Conservation (phyloP, 1,139 yeast genomes). For the Debaryomyces fabryi region DNA sequence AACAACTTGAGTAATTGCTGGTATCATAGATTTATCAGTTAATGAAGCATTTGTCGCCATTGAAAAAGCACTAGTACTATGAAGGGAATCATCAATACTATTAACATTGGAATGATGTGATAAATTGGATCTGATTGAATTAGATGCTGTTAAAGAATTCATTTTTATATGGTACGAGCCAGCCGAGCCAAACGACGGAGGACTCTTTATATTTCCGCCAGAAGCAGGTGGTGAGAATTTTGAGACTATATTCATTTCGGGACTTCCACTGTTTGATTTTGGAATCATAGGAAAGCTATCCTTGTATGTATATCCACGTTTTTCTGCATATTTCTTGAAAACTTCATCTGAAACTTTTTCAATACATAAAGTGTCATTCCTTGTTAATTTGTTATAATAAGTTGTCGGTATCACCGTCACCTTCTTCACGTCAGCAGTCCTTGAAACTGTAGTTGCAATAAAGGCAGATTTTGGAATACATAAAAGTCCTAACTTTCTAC, state of each 20-base stretch:
- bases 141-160: conserved; percentile 15
- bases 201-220: conserved; percentile 6
- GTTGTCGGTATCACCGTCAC: conserved; percentile 66
- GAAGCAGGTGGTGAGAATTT: conserved; percentile 22
- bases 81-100: conserved; percentile 34
- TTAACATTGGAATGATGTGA: conserved; percentile 33
- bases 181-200: neutral
- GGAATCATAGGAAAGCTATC: conserved; percentile 17
- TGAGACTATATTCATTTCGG: conserved; percentile 16
- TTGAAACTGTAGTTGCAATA: conserved; percentile 60
- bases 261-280: conserved; percentile 8
- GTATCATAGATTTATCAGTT: conserved; percentile 75
- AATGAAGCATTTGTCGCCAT: conserved; percentile 73
- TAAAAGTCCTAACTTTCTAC: conserved; percentile 49
- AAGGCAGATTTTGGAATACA: conserved; percentile 59
- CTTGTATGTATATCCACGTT: conserved; percentile 48
- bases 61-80: conserved; percentile 45
- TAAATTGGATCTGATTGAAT: conserved; percentile 35
- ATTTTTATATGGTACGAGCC: conserved; percentile 21
- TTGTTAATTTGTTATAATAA: conserved; percentile 60
- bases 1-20: conserved; percentile 88
- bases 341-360: conserved; percentile 51
- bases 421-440: conserved; percentile 55
- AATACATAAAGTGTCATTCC: conserved; percentile 43
- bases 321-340: conserved; percentile 47